Evolutionary conservation across 2,329 filamentous ascomycete species (phyloP).

Genomic region (Ceratocystiopsis brevicomis): DNA sequence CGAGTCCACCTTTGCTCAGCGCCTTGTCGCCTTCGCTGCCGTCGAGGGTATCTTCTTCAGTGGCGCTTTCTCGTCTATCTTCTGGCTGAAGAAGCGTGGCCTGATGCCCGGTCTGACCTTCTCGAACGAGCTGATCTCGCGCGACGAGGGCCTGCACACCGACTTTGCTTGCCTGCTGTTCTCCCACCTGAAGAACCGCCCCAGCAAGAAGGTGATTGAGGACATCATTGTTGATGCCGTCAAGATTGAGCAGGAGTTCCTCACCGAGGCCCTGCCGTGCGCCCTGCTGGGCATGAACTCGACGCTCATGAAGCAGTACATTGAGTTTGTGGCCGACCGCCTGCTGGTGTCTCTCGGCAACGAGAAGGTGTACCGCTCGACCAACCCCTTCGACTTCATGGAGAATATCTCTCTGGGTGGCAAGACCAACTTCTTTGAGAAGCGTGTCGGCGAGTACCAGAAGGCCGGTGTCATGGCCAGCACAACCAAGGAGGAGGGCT

Average conservation of each 20-base stretch:
- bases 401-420: constrained; percentile 97
- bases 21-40: constrained; percentile 88
- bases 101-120: constrained; percentile 97
- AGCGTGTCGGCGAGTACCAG: constrained; percentile 98
- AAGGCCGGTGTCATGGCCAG: constrained; percentile 97
- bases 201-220: constrained; percentile 60
- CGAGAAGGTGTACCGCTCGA: constrained; percentile 76
- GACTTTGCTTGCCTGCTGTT: constrained; percentile 96
- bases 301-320: constrained; percentile 97
- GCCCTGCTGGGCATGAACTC: constrained; percentile 95
- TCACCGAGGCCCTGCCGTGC: constrained; percentile 85
- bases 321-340: constrained; percentile 96
- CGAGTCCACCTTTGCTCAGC: constrained; percentile 85
- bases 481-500: constrained; percentile 47
- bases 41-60: constrained; percentile 99
- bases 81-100: constrained; percentile 99
- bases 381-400: constrained; percentile 99
- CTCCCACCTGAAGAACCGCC: constrained; percentile 90
- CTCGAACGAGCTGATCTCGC: constrained; percentile 98
- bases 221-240: constrained; percentile 91
- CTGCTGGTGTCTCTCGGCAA: constrained; percentile 86
- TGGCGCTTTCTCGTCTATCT: constrained; percentile 95
- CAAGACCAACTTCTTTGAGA: constrained; percentile 99
- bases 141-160: constrained; percentile 97
- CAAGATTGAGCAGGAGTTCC: constrained; percentile 87